Base-by-base conservation (phyloP, 495 filamentous ascomycete genomes). In the Arthonia radiata region DNA sequence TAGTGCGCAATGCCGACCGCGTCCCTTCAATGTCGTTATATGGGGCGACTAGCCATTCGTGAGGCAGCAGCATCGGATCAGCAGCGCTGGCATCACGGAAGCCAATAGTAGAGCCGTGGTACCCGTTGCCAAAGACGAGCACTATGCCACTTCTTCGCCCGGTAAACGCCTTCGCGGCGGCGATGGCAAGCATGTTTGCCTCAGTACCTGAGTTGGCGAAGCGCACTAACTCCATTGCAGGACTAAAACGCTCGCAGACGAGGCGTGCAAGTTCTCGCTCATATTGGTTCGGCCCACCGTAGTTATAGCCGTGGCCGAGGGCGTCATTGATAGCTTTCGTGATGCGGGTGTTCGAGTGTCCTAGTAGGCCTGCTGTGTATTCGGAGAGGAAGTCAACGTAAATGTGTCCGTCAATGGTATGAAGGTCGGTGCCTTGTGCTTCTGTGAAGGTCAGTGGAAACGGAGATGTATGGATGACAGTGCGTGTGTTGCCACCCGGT, bases 401-500 rank as follows among this genome's bases (percentile, higher is more conserved):
- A 32, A 34, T 49, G 27, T 58, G 39, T 1, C 41, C 44, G 31
- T 63, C 59, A 15, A 42, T 39, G 14, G 26, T 27, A 13, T 31
- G 28, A 46, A 56, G 30, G 34, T 47, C 17, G 59, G 34, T 13
- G 34, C 44, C 27, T 41, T 43, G 33, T 15, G 51, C 57, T 14
- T 29, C 49, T 27, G 36, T 41, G 42, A 57, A 48, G 35, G 42
- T 44, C 10, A 70, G 30, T 0, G 64, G 64, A 31, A 67, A 71
- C 0, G 67, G 65, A 3, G 38, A 39, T n/a, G 49, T 51, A 40
- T 67, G 53, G 0, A 71, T 47, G 2, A 67, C 44, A 2, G 56
- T 59, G 11, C 67, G 46, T 8, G 67, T 71, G 36, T 70, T 71
- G 22, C 67, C 67, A 10, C 66, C 65, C 0, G 66, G 66, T 3